Base-by-base conservation (phyloP, 1,139 yeast genomes). In the Diutina pseudorugosa region DNA sequence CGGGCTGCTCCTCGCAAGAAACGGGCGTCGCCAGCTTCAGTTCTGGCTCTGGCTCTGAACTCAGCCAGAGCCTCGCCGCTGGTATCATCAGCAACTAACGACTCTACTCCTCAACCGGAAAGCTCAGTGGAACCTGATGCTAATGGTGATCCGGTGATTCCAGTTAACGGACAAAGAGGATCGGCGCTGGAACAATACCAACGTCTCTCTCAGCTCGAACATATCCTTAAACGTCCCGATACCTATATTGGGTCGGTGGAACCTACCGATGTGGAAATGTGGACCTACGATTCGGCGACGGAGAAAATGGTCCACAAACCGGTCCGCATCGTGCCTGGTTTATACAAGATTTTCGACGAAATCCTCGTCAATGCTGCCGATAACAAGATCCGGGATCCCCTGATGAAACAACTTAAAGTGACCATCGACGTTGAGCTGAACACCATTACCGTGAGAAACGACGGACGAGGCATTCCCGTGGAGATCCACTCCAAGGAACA, bases 321-420 rank as follows among this genome's bases (percentile, higher is more conserved):
- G 36, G 95, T 93, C 40, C 79, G 76, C 49, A 86, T 90, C 59
- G 98, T 93, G 16, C 98, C 99, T 3, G 99, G 98, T 53, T 71
- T 94, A 56, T 93, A 89, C 71, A 94, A 94, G 71, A 93, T 94
- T 53, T 94, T 93, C 66, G 99, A 94, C 69, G 99, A 94, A 70
- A 91, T 94, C 58, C 73, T 94, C 59, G 99, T 94, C 53, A 94
- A 94, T 67, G 98, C 99, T 2, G 99, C 98, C 16, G 98, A 94
- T 68, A 94, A 94, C 72, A 94, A 94, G 71, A 93, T 93, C 58
- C 82, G 98, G 60, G 99, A 94, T 64, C 89, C 96, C 1, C 61
- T 77, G 8, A 94, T 94, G 98, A 87, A 82, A 62, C 81, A 79
- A 58, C 80, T 94, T 56, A 87, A 82, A 56, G 98, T 94, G 16